Percentiles rank a stretch among this genome's conserved stretches.
These are phyloP conservation scores for Zopfia rhizophila DNA, from an alignment of 2,329 filamentous ascomycete genomes.

Conservation along the genomic window DNA sequence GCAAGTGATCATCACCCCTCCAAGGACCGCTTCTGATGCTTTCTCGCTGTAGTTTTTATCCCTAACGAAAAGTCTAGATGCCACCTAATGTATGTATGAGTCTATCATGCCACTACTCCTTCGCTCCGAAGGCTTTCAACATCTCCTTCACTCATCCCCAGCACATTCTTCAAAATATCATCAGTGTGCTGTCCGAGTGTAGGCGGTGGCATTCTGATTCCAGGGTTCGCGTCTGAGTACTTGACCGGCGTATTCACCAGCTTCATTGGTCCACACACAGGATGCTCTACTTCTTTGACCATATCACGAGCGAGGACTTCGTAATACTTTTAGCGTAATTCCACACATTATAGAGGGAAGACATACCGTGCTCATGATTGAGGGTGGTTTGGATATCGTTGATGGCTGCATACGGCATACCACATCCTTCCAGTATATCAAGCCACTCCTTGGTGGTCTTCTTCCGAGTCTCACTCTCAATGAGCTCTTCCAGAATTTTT, in stretches of 20 bases:
- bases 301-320: constrained; percentile 80
- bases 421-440: constrained; percentile 84
- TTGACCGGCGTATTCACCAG: constrained; percentile 96
- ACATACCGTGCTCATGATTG: constrained; percentile 81
- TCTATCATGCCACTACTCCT: constrained; percentile 45
- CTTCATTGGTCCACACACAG: constrained; percentile 83
- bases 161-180: constrained; percentile 43
- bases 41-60: no score
- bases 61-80: neutral
- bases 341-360: no score
- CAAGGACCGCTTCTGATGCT: no score
- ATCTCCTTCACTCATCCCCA: constrained; percentile 45
- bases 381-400: constrained; percentile 91
- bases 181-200: constrained; percentile 68
- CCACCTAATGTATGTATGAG: no score
- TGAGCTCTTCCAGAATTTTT: constrained; percentile 78
- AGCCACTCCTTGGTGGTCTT: constrained; percentile 92
- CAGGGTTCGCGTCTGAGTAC: constrained; percentile 83
- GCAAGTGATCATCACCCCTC: no score
- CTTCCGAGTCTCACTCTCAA: constrained; percentile 77
- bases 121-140: constrained; percentile 43
- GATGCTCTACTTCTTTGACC: constrained; percentile 89
- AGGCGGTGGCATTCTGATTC: constrained; percentile 81
- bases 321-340: constrained; percentile 22
- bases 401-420: constrained; percentile 93